These are phyloP conservation scores for Sphagnum magellanicum DNA, from an alignment of 228 moss, liverwort and hornwort genomes.

Conservation along the genomic window DNA sequence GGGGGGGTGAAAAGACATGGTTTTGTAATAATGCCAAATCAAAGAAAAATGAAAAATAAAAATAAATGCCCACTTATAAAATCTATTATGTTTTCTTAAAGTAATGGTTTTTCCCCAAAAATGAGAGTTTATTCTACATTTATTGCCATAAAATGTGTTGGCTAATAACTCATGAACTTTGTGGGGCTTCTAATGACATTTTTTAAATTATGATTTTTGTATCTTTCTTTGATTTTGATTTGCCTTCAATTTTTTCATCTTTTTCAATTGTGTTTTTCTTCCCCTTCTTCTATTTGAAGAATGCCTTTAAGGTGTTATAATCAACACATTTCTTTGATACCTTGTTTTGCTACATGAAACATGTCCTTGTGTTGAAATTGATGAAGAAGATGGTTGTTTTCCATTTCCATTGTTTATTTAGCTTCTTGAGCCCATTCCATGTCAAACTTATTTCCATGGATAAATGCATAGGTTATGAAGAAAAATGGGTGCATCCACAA, in stretches of 20 bases:
- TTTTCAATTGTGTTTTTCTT: background rate
- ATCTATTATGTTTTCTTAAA: too few species aligned
- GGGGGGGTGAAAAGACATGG: too few species aligned
- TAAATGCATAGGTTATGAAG: constrained; percentile 21
- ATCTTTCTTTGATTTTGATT: background rate
- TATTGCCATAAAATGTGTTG: background rate
- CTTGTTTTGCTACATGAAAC: background rate
- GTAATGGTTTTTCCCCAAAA: too few species aligned
- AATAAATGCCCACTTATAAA: too few species aligned
- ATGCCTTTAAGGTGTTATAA: background rate
- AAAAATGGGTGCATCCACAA: background rate
- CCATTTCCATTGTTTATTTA: background rate
- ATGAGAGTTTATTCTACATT: too few species aligned
- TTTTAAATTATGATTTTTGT: background rate
- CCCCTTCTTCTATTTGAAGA: background rate
- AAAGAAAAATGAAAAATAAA: too few species aligned
- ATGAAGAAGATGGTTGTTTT: background rate
- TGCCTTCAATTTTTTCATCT: background rate
- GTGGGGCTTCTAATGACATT: background rate
- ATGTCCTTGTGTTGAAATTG: background rate
- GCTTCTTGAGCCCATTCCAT: background rate
- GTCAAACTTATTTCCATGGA: constrained; percentile 7
- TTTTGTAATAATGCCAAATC: too few species aligned
- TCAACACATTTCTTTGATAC: background rate
- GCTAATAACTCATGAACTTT: background rate